Evolutionary conservation across 257 asterid species (phyloP), one percentile per base, ranked within the genome.

Genomic region (Solanum gracilifrons): DNA sequence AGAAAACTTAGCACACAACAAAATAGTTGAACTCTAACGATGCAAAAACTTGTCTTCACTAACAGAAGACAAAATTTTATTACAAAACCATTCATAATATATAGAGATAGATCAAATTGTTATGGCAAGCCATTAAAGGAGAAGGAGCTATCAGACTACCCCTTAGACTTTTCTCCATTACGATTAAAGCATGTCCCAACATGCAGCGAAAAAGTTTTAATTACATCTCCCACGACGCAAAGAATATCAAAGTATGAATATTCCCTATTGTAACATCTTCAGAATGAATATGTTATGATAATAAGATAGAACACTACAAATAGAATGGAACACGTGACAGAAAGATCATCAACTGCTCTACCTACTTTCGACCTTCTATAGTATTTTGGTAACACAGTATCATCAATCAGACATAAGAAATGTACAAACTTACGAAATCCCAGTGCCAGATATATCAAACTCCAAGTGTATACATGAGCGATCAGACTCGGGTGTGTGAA

Each of bases 381-480:
- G 27, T 43, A 79, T 43, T 79, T 25, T 79, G 66, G 36, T 13
- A 21, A 79, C 39, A 43, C 27, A 5, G 23, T 16, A 79, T 79
- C 66, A 79, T 79, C 66, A 79, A 79, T 33, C 66, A 48, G 62
- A 33, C 75, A 86, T 39, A 32, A 55, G 25, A 73, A 46, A 86
- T 86, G 60, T 18, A 82, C 20, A 82, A 74, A 90, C 96, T 94
- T 88, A 94, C 97, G 37, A 86, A 82, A 94, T 88, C 84, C 93
- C 89, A 21, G 94, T 89, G 88, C 96, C 93, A 87, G 95, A 91
- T 86, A 92, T 72, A 91, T 93, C 95, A 90, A 94, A 93, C 89
- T 94, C 97, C 90, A 94, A 89, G 89, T 95, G 97, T 88, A 93
- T 94, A 93, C 98, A 95, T 82, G 98, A 95, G 87, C 98, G 97